Evolutionary conservation across 768 basidiomycete species (phyloP), one percentile per base, ranked within the genome.

Genomic region (Lyophyllum semitale): DNA sequence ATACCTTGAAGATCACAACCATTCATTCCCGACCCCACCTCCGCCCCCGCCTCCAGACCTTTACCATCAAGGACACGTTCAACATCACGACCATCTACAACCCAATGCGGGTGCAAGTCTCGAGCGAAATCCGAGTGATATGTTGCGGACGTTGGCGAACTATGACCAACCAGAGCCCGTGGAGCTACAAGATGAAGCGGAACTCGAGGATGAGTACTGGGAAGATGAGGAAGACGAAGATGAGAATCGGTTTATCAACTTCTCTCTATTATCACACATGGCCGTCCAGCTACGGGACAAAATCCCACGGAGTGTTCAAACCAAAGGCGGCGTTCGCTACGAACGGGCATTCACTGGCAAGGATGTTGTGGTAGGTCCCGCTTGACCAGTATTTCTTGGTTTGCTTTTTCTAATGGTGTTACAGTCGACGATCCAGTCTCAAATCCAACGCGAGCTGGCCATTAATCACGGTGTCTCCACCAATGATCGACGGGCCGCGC

Each of bases 241-340:
- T 55, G 83, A 83, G 47, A 82, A 78, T 54, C 82, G 87, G 15
- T 97, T 93, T 64, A 87, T 98, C 68, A 95, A 96, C 68, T 90
- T 92, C 49, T 85, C 92, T 15, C 74, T 97, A 41, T 77, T 98
- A 53, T 89, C 87, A 29, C 89, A 99, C 67, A 83, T 97, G 44
- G 95, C 94, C 1, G 88, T 95, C 32, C 87, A 91, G 66, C 72
- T 98, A 53, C 82, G 89, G 52, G 95, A 98, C 72, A 90, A 92
- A 66, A 92, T 98, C 2, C 92, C 91, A 3, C 80, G 91, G 51
- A 87, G 85, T 7, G 85, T 83, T 7, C 95, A 97, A 63, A 89
- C 93, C 57, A 97, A 98, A 73, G 93, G 93, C 7, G 91, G 93
- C 52, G 91, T 98, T 38, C 89, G 91, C 2, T 96, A 96, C 68